Percentiles rank a stretch among this genome's conserved stretches.
These are phyloP conservation scores for Avena sativa DNA, from an alignment of 176 grass and related monocot species.

Conservation along the genomic window DNA sequence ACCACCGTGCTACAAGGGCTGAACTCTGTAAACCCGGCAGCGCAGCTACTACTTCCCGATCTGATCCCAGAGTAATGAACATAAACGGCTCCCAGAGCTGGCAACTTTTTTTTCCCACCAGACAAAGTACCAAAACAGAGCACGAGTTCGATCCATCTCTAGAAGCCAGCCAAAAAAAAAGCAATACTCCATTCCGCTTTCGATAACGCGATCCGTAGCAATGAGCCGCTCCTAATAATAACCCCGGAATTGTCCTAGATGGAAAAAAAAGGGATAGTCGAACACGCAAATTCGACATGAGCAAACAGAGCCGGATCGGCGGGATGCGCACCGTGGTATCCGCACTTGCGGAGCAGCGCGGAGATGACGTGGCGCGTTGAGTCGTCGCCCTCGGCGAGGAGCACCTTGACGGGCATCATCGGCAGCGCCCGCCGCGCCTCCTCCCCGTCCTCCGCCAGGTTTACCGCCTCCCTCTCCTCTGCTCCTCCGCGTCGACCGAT, in stretches of 20 bases:
- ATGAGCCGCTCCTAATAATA: too few relatives aligned
- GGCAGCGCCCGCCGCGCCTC: conserved; percentile 67
- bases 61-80: neutral
- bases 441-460: conserved; percentile 26
- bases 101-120: too few relatives aligned
- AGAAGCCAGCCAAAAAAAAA: neutral
- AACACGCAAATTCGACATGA: neutral
- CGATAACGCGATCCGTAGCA: too few relatives aligned
- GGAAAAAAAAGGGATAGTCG: neutral
- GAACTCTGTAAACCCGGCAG: neutral
- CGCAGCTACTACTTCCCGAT: neutral
- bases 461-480: conserved; percentile 36
- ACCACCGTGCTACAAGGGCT: neutral
- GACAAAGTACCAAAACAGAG: too few relatives aligned
- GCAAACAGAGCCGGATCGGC: neutral
- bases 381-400: conserved; percentile 97
- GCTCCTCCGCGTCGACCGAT: conserved; percentile 35
- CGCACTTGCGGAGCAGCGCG: conserved; percentile 91
- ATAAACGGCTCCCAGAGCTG: too few relatives aligned
- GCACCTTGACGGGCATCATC: conserved; percentile 84
- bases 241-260: too few relatives aligned
- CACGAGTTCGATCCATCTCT: neutral
- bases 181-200: neutral
- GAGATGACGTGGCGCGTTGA: conserved; percentile 97
- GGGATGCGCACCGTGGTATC: conserved; percentile 76